Evolutionary conservation across 2,329 filamentous ascomycete species (phyloP).

Genomic region (Sporothrix pallida): DNA sequence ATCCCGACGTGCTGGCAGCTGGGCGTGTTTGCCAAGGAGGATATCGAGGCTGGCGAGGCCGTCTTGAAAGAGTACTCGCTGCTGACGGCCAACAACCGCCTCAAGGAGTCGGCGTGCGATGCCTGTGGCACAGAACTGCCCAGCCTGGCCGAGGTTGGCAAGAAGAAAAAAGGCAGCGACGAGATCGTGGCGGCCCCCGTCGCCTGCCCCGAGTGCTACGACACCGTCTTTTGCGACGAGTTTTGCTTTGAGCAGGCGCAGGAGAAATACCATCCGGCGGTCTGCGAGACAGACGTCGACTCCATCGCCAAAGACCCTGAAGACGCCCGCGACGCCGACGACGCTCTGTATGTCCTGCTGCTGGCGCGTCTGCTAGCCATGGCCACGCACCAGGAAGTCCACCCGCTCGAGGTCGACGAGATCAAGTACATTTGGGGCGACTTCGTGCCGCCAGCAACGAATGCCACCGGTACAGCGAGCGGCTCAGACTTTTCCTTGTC

Average conservation of each 20-base stretch:
- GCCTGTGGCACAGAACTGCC: conserved; percentile 81
- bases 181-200: conserved; percentile 52
- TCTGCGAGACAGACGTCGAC: conserved; percentile 71
- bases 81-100: conserved; percentile 84
- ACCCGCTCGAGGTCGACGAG: conserved; percentile 68
- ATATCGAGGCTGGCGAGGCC: conserved; percentile 76
- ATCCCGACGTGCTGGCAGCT: conserved; percentile 74
- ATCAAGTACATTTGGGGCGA: conserved; percentile 74
- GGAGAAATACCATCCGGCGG: conserved; percentile 65
- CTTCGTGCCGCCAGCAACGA: conserved; percentile 60
- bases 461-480: conserved; percentile 55
- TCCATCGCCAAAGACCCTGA: conserved; percentile 68
- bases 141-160: conserved; percentile 54
- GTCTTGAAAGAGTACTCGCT: conserved; percentile 84
- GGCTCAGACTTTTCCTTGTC: conserved; percentile 48
- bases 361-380: conserved; percentile 68
- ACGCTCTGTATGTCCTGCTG: conserved; percentile 67
- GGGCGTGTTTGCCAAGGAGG: conserved; percentile 84
- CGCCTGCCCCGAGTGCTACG: conserved; percentile 65
- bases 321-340: conserved; percentile 63
- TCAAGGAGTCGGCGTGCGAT: conserved; percentile 87
- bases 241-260: conserved; percentile 64
- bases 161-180: neutral
- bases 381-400: conserved; percentile 62
- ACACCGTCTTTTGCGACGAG: conserved; percentile 70